Conservation (phyloP, 176 grass and related monocot species). For the Cenchrus americanus region DNA sequence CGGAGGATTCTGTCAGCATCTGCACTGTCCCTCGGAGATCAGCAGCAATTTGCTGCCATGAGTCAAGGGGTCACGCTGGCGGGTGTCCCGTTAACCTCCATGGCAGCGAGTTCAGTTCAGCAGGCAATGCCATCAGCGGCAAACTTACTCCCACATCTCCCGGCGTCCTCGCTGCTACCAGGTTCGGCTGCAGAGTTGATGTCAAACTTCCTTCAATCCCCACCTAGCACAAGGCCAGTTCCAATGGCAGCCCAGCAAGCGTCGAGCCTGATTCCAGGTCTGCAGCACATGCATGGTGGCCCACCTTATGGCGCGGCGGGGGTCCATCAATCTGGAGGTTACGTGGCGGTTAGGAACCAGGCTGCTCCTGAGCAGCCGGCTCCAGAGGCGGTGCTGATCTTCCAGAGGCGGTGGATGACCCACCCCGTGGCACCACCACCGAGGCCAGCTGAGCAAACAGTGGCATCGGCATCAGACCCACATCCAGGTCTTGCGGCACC, state of each 20-base stretch:
- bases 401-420: neutral
- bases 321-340: neutral
- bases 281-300: neutral
- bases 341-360: neutral
- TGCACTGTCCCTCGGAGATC: neutral
- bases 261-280: neutral
- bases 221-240: neutral
- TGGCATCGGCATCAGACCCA: neutral
- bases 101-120: neutral
- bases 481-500: neutral
- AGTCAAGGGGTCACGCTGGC: neutral
- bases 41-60: conserved; percentile 23
- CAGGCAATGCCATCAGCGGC: conserved; percentile 3
- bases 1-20: conserved; percentile 13
- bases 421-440: conserved; percentile 5
- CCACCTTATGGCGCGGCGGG: neutral
- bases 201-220: neutral
- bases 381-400: neutral
- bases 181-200: conserved; percentile 19
- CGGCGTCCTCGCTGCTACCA: neutral
- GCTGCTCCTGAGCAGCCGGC: neutral
- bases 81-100: neutral
- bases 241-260: neutral
- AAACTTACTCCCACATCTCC: neutral
- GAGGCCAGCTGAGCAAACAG: neutral